Evolutionary conservation across 352 stramenopile genomes (phyloP), one percentile per base, ranked within the genome.

Genomic region (Phytopythium oedochilum): DNA sequence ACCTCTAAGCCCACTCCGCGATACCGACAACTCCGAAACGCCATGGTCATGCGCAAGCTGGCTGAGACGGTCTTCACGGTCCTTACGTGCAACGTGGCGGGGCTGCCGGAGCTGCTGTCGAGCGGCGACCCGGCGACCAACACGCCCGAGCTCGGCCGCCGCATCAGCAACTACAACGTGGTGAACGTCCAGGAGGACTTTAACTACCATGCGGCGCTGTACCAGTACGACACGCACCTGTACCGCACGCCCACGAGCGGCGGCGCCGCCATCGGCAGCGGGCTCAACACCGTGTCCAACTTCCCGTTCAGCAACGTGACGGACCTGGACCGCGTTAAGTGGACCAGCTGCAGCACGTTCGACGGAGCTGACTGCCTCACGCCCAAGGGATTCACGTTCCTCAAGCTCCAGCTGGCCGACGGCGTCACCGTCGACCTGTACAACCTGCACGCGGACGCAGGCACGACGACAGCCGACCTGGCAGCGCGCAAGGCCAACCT

Each of bases 301-400:
- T 73, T 63, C 29, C 45, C 65, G 0, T 81, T 84, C 51, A 77
- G 46, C 28, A 70, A 59, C 28, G 58, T 63, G n/a, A 66, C 57
- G 14, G 68, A 62, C 17, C 26, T 80, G 6, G 59, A 78, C 28
- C 73, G 73, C 22, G 54, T 68, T 44, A 78, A 82, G 57, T 78
- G 72, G 72, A 54, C 22, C 29, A 67, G 60, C 23, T 84, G 73
- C 53, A 84, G 63, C 56, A 77, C 64, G 36, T 58, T 67, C 51
- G 68, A 84, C 5, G 63, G 71, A 20, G 61, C 63, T 35, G 73
- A 84, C 60, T 84, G 73, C 56, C 60, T 84, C 47, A 84, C 73
- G 8, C 73, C 73, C 15, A 84, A 84, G 61, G 73, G 73, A 17
- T 84, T 84, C 49, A 84, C 71, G 8, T 57, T 69, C 35, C 46